Conservation (phyloP, 148 eudicot genomes). For the Rhododendron ferrugineum region DNA sequence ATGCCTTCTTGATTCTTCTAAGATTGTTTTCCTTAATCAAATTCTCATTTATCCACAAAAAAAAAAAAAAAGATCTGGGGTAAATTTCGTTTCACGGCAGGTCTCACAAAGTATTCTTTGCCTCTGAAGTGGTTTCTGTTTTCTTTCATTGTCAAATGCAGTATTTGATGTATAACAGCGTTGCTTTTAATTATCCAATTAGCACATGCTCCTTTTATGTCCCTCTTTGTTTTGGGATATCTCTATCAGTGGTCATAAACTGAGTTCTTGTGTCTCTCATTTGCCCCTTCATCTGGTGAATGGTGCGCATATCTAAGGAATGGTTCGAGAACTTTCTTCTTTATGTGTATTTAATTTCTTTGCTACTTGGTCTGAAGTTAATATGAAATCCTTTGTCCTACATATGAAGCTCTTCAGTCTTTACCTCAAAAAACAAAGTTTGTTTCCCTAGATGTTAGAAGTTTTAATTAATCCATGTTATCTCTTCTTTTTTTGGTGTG, state of each 20-base stretch:
- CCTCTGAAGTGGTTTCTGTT: background rate
- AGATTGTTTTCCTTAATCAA: background rate
- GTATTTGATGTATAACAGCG: background rate
- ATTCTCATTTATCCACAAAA: background rate
- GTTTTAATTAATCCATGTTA: background rate
- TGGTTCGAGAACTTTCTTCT: background rate
- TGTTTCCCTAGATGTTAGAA: background rate
- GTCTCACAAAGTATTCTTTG: background rate
- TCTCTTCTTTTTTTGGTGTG: background rate
- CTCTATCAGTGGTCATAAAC: background rate
- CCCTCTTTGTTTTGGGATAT: background rate
- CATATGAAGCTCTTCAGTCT: background rate
- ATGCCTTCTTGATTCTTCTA: background rate
- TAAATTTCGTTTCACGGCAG: background rate
- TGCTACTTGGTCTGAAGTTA: background rate
- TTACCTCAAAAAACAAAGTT: background rate
- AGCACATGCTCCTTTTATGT: too few relatives aligned
- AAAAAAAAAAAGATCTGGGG: background rate
- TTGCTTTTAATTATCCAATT: background rate
- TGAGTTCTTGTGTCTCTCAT: background rate
- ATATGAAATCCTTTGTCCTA: background rate
- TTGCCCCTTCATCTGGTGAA: background rate
- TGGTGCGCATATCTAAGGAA: background rate
- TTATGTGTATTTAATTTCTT: background rate
- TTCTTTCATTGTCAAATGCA: background rate